phyloP scores from a whole-genome alignment of 176 grass and related monocot genomes.

The Eleusine indica region DNA sequence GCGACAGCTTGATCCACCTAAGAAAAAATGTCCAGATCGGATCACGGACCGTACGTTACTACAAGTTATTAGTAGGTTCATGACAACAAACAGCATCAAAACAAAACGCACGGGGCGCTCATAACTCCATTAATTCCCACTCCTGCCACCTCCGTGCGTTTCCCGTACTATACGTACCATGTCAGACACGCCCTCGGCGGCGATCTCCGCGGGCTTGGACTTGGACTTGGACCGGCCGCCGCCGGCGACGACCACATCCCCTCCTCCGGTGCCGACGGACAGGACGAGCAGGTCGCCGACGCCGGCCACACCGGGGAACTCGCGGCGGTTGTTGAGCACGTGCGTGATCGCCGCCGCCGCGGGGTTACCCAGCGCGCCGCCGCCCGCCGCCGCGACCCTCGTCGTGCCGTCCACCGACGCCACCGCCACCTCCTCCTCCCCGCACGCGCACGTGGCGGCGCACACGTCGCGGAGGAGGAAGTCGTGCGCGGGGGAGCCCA shows the following conservation, averaged over 20 bases:
- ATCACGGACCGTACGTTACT: slow-evolving; percentile 7
- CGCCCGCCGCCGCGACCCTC: slow-evolving; percentile 57
- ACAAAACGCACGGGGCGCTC: neutral
- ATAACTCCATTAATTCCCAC: neutral
- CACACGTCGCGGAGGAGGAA: slow-evolving; percentile 79
- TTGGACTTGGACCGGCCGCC: neutral
- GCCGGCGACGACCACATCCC: neutral
- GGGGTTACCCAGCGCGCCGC: slow-evolving; percentile 76
- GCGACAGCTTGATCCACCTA: slow-evolving; percentile 96
- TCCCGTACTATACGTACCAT: slow-evolving; percentile 50
- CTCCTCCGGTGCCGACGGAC: slow-evolving; percentile 56
- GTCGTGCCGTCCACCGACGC: slow-evolving; percentile 59
- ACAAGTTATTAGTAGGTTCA: neutral
- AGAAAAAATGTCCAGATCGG: neutral
- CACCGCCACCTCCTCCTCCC: slow-evolving; percentile 42
- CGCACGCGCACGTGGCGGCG: slow-evolving; percentile 64
- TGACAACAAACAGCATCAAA: neutral
- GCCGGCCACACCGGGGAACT: slow-evolving; percentile 59
- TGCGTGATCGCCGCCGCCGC: slow-evolving; percentile 89
- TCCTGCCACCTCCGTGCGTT: neutral
- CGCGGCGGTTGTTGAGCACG: slow-evolving; percentile 93
- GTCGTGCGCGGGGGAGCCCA: slow-evolving; percentile 57
- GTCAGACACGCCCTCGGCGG: slow-evolving; percentile 73
- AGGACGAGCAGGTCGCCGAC: slow-evolving; percentile 75
- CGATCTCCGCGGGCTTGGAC: slow-evolving; percentile 61